Base-by-base conservation (phyloP, 169 alveolate genomes). In the Haemoproteus tartakovskyi region DNA sequence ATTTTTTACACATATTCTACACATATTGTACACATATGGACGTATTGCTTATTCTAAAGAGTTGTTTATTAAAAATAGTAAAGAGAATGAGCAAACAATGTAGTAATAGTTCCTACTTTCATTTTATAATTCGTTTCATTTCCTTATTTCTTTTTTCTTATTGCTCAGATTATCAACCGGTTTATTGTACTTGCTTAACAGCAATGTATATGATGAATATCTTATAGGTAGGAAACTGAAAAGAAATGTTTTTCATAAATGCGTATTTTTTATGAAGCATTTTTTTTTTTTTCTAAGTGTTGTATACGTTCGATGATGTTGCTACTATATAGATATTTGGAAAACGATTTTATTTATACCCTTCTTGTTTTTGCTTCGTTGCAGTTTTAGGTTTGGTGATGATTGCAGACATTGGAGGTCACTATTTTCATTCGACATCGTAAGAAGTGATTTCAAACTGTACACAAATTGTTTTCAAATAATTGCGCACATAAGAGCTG, bases 361-460 rank as follows among this genome's bases (percentile, higher is more conserved):
- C n/a, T 56, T 27, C 45, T 57, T 60, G 26, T 26, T 24, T 19
- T 30, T 56, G 41, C 36, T 47, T 24, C 43, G 33, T 16, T 48
- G 2, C 12, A 74, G 84, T 41, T 38, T 43, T 74, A 38, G 84
- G 84, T 56, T 29, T 74, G 46, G 30, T 74, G 38, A 74, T 74
- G 84, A 74, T 74, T 57, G 84, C 84, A n/a, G 84, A 74, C 30
- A 74, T 74, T 36, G 84, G 59, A 27, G 84, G 84, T 12, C 84
- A 74, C 29, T 74, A 74, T 36, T 24, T 74, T 47, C 84, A 74
- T 36, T 27, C 84, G 33, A 43, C 84, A 56, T 74, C 84, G 84
- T 74, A 74, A 6, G 43, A 6, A 6, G 43, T 33, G 9, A 6
- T 6, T 33, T 33, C 9, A 9, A 6, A 33, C 43, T 9, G 9